A percentile compares a stretch with the other conserved stretches of the same genome.
These are phyloP conservation scores for Euphrasia confusa DNA, from an alignment of 257 asterid species.

Conservation along the genomic window DNA sequence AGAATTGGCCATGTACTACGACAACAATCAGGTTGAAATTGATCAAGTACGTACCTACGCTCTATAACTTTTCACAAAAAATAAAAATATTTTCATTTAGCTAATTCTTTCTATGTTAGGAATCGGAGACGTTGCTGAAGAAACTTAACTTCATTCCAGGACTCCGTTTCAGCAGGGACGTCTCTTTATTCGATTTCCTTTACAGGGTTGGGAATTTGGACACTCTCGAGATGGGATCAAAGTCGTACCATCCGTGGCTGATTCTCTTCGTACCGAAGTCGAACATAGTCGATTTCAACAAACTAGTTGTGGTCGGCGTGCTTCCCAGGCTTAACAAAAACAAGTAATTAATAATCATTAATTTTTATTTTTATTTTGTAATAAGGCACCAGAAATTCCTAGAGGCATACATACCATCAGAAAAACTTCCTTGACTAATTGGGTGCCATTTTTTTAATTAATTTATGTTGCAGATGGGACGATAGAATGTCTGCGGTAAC, in stretches of 20 bases:
- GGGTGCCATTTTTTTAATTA: no score
- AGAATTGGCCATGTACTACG: conserved; percentile 48
- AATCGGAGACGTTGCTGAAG: conserved; percentile 23
- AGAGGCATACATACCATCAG: no score
- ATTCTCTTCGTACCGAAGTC: conserved; percentile 74
- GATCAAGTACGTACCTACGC: not conserved
- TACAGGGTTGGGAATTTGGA: conserved; percentile 15
- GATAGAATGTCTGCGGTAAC: not conserved
- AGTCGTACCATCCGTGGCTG: conserved; percentile 76
- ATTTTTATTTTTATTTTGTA: no score
- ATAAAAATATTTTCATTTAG: no score
- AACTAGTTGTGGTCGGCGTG: conserved; percentile 46
- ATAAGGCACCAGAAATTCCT: no score
- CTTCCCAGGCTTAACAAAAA: conserved; percentile 42
- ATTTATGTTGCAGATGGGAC: not conserved
- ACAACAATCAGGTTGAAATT: conserved; percentile 26
- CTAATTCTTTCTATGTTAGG: conserved; percentile 22
- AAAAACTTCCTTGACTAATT: no score
- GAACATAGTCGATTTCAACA: conserved; percentile 48
- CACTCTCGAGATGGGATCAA: conserved; percentile 23
- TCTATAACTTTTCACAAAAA: not conserved
- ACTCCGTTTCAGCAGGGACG: conserved; percentile 21
- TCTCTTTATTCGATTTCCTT: no score
- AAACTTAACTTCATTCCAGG: conserved; percentile 29
- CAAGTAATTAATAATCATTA: conserved; percentile 20